Conservation (phyloP, 257 asterid genomes). For the Eustoma russellianum region DNA sequence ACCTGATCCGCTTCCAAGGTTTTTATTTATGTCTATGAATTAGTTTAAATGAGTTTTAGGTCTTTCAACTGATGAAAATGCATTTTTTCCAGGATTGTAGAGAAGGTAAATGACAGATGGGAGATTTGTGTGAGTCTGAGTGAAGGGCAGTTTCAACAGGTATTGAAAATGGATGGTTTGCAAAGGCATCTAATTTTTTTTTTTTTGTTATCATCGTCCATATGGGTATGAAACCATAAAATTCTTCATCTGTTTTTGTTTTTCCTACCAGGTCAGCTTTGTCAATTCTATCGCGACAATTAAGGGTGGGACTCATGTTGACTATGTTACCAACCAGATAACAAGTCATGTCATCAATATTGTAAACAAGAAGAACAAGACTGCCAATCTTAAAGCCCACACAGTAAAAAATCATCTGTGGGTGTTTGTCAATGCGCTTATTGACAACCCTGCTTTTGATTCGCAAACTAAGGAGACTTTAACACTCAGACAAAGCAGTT, state of each 20-base stretch:
- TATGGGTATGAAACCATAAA: too few species aligned
- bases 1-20: slow-evolving; percentile 53
- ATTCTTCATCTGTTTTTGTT: neutral
- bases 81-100: slow-evolving; percentile 52
- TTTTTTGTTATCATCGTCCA: neutral
- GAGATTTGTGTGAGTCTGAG: slow-evolving; percentile 82
- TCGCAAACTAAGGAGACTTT: slow-evolving; percentile 98
- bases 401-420: slow-evolving; percentile 81
- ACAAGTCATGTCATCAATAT: slow-evolving; percentile 57
- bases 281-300: slow-evolving; percentile 86
- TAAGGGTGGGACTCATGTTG: slow-evolving; percentile 99
- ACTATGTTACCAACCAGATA: slow-evolving; percentile 80
- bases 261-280: slow-evolving; percentile 72
- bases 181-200: too few species aligned
- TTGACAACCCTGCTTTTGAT: slow-evolving; percentile 98
- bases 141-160: slow-evolving; percentile 98
- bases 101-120: slow-evolving; percentile 82
- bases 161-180: slow-evolving; percentile 14
- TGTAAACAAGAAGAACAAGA: slow-evolving; percentile 71
- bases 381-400: slow-evolving; percentile 65
- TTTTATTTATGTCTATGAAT: neutral
- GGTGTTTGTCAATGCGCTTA: slow-evolving; percentile 97
- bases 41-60: neutral
- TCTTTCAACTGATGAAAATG: slow-evolving; percentile 1
- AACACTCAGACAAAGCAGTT: slow-evolving; percentile 80